These are phyloP conservation scores for Tricladium varicosporioides DNA, from an alignment of 2,329 filamentous ascomycete genomes.

Conservation along the genomic window DNA sequence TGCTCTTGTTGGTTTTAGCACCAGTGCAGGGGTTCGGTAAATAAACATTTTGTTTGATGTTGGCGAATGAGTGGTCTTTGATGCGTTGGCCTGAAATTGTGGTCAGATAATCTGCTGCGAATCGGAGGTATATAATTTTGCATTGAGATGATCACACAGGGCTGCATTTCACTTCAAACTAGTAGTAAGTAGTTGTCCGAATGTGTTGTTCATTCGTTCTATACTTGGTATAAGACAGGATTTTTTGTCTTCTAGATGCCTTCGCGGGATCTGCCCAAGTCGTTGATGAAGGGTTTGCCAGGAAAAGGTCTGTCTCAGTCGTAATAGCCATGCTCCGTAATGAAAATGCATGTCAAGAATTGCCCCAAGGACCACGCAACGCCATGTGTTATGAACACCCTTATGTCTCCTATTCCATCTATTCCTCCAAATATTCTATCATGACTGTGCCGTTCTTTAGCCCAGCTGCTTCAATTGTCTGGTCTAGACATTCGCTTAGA, in stretches of 20 bases:
- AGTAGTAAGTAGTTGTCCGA: not conserved
- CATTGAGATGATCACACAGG: not conserved
- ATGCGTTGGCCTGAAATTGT: not conserved
- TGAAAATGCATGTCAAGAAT: not conserved
- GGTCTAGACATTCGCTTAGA: slow-evolving; percentile 71
- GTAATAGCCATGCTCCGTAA: not conserved
- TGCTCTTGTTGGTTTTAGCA: not conserved
- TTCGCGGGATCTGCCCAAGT: not conserved
- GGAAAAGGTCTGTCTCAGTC: not conserved
- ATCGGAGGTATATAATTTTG: not conserved
- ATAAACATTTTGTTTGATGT: not conserved
- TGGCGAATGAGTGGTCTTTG: not conserved
- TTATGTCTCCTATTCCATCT: slow-evolving; percentile 2
- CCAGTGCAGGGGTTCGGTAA: slow-evolving; percentile 3
- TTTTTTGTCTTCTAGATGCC: slow-evolving; percentile 11
- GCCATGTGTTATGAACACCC: slow-evolving; percentile 3
- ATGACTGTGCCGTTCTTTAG: slow-evolving; percentile 93
- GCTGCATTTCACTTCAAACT: not conserved
- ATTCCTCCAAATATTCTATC: slow-evolving; percentile 76
- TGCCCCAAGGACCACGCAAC: not conserved
- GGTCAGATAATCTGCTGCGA: slow-evolving; percentile 7
- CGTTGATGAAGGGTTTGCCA: not conserved
- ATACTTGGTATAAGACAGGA: not conserved
- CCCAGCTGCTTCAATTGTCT: slow-evolving; percentile 75
- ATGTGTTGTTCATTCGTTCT: slow-evolving; percentile 9